Percentiles rank a stretch among this genome's conserved stretches.
Conservation (phyloP, 768 basidiomycete genomes). For the Porpolomopsis calyptriformis region DNA sequence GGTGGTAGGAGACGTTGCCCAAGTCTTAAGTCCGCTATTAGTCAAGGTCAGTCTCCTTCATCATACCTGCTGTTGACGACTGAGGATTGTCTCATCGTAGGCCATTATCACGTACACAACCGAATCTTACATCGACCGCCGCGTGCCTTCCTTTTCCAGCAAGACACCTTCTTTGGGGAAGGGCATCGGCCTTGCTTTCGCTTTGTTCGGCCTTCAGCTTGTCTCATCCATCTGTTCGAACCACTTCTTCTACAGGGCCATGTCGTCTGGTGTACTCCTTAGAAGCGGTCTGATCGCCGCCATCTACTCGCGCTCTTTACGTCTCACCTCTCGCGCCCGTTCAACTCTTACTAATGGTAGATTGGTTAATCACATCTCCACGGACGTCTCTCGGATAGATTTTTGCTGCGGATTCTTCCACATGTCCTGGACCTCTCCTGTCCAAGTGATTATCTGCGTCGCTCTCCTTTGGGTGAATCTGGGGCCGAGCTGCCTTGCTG, state of each 20-base stretch:
- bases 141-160: slow-evolving; percentile 16
- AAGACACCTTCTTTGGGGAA: slow-evolving; percentile 32
- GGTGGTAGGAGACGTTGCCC: slow-evolving; percentile 58
- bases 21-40: slow-evolving; percentile 64
- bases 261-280: slow-evolving; percentile 66
- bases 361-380: slow-evolving; percentile 89
- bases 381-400: slow-evolving; percentile 85
- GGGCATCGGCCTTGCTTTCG: slow-evolving; percentile 70
- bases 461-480: slow-evolving; percentile 63
- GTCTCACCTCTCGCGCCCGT: slow-evolving; percentile 68
- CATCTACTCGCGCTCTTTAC: slow-evolving; percentile 70
- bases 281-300: slow-evolving; percentile 82
- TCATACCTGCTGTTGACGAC: background rate
- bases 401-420: slow-evolving; percentile 77
- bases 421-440: slow-evolving; percentile 66
- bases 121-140: slow-evolving; percentile 44
- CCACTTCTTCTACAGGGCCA: slow-evolving; percentile 75
- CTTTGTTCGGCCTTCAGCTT: slow-evolving; percentile 58
- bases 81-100: slow-evolving; percentile 20
- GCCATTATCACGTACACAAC: slow-evolving; percentile 63
- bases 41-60: slow-evolving; percentile 50
- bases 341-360: slow-evolving; percentile 77
- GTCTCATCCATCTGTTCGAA: slow-evolving; percentile 57
- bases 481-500: slow-evolving; percentile 49
- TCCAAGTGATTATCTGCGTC: slow-evolving; percentile 72